These are phyloP conservation scores for Xanthoparmelia taractica DNA, from an alignment of 495 filamentous ascomycete species.

Conservation along the genomic window DNA sequence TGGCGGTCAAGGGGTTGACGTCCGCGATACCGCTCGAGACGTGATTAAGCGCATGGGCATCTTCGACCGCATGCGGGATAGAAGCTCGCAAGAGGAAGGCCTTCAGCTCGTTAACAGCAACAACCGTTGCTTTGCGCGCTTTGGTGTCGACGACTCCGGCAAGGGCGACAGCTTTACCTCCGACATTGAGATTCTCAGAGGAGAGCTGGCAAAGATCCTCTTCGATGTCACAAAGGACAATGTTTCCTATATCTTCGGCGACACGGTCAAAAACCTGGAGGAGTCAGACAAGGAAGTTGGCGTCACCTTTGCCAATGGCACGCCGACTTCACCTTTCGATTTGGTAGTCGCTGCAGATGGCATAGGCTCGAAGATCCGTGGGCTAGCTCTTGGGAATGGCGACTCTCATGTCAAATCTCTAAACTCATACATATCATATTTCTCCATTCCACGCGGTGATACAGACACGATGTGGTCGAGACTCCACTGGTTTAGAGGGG, in stretches of 20 bases:
- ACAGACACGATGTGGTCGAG: constrained; percentile 34
- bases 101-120: constrained; percentile 31
- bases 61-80: constrained; percentile 24
- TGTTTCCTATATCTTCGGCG: constrained; percentile 33
- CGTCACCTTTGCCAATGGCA: constrained; percentile 7
- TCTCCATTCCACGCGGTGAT: constrained; percentile 32
- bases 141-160: constrained; percentile 31
- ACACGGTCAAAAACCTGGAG: constrained; percentile 14
- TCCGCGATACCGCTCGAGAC: constrained; percentile 35
- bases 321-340: constrained; percentile 28
- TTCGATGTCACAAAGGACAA: constrained; percentile 30
- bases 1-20: constrained; percentile 36
- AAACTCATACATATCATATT: constrained; percentile 34
- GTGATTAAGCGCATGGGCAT: constrained; percentile 38
- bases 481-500: constrained; percentile 29
- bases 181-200: constrained; percentile 44
- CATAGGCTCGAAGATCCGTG: constrained; percentile 32
- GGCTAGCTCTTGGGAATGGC: constrained; percentile 27
- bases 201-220: constrained; percentile 34
- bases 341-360: constrained; percentile 37
- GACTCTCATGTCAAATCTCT: constrained; percentile 26
- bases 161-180: constrained; percentile 33
- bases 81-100: constrained; percentile 31
- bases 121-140: constrained; percentile 26
- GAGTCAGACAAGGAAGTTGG: constrained; percentile 7